Conservation (phyloP, 1,284 basidiomycete species). For the Rhodotorula sp. region DNA sequence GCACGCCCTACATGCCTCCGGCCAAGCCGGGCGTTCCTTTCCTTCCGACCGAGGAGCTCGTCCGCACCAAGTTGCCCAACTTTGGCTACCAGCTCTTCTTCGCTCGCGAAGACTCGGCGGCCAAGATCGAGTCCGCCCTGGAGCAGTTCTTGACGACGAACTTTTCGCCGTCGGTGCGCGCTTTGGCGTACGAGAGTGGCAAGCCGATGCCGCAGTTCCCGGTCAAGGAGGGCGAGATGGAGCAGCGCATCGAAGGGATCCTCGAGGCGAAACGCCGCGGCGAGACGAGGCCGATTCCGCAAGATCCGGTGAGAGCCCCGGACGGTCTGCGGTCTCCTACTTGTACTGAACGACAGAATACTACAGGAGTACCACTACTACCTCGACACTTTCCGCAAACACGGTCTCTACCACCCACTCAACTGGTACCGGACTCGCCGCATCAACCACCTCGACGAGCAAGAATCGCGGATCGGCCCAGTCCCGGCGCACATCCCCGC, state of each 20-base stretch:
- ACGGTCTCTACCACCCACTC: constrained; percentile 33
- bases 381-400: constrained; percentile 23
- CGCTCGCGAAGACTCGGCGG: constrained; percentile 5
- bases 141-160: constrained; percentile 30
- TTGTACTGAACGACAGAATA: not conserved
- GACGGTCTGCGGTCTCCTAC: not conserved
- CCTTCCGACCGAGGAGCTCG: constrained; percentile 23
- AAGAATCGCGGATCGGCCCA: constrained; percentile 12
- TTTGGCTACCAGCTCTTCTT: constrained; percentile 45
- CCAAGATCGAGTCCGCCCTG: constrained; percentile 36
- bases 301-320: constrained; percentile 25
- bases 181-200: not conserved
- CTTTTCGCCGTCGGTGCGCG: constrained; percentile 20
- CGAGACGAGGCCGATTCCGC: constrained; percentile 10
- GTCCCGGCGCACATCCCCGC: constrained; percentile 38
- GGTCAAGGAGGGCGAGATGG: constrained; percentile 27
- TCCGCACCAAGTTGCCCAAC: constrained; percentile 33
- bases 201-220: constrained; percentile 18
- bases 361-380: constrained; percentile 40
- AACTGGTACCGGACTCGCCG: constrained; percentile 41
- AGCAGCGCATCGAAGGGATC: constrained; percentile 16
- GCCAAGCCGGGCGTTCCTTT: constrained; percentile 10
- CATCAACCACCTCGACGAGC: constrained; percentile 35
- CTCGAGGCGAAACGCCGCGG: constrained; percentile 17
- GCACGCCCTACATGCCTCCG: constrained; percentile 41